These are phyloP conservation scores for Plasmopara muralis DNA, from an alignment of 352 stramenopile species.

Conservation along the genomic window DNA sequence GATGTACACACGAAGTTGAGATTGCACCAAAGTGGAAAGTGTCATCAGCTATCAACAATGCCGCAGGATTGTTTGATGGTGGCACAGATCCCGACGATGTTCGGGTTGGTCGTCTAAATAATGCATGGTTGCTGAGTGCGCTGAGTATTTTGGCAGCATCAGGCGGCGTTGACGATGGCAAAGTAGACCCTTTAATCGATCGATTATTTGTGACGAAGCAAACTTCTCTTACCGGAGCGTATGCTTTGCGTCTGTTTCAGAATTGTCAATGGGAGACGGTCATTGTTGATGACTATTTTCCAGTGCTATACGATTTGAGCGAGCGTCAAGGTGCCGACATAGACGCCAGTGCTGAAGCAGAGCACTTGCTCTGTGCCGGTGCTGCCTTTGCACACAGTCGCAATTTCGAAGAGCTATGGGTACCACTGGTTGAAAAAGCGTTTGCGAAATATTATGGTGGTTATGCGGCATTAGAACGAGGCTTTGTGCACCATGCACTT, in stretches of 20 bases:
- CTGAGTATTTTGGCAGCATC: conserved; percentile 88
- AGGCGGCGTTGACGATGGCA: conserved; percentile 80
- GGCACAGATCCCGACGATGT: conserved; percentile 91
- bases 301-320: conserved; percentile 50
- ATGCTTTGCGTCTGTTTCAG: conserved; percentile 88
- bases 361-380: conserved; percentile 44
- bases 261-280: conserved; percentile 91
- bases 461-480: conserved; percentile 77
- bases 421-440: conserved; percentile 89
- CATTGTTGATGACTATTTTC: conserved; percentile 89
- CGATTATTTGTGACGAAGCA: conserved; percentile 87
- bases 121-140: conserved; percentile 88
- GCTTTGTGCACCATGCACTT: conserved; percentile 89
- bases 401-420: conserved; percentile 89
- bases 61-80: conserved; percentile 85
- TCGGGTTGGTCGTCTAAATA: conserved; percentile 65
- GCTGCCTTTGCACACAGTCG: conserved; percentile 83
- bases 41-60: conserved; percentile 82
- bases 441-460: conserved; percentile 90
- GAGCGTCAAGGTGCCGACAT: conserved; percentile 15
- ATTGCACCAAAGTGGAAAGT: conserved; percentile 71
- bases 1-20: conserved; percentile 43
- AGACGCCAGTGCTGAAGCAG: conserved; percentile 7
- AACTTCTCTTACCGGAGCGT: conserved; percentile 87
- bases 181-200: conserved; percentile 85